phyloP scores from a whole-genome alignment of 345 rosid species.

The Sapria himalayana region DNA sequence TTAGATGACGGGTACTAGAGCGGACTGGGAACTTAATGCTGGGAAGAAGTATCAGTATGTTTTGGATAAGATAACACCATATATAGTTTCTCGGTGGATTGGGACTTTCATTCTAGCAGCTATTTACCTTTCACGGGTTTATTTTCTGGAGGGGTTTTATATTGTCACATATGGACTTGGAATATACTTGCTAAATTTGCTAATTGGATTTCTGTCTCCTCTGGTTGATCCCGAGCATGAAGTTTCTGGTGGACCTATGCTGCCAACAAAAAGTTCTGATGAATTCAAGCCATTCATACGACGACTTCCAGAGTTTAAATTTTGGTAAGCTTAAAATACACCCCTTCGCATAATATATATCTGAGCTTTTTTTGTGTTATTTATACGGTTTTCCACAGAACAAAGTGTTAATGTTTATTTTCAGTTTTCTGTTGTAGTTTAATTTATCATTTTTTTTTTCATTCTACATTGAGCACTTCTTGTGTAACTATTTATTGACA shows the following conservation, averaged over 20 bases:
- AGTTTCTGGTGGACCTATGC: conserved; percentile 46
- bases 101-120: conserved; percentile 35
- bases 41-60: conserved; percentile 73
- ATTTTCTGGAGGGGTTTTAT: conserved; percentile 67
- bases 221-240: conserved; percentile 78
- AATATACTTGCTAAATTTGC: conserved; percentile 66
- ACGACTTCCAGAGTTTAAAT: conserved; percentile 87
- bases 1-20: conserved; percentile 63
- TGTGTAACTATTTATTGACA: no score
- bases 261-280: conserved; percentile 89
- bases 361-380: no score
- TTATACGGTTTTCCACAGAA: no score
- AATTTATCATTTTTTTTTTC: no score
- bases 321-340: no score
- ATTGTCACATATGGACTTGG: conserved; percentile 81
- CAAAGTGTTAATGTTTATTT: no score
- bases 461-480: no score
- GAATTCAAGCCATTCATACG: conserved; percentile 95
- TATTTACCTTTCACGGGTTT: conserved; percentile 49
- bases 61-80: conserved; percentile 83
- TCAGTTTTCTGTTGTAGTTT: no score
- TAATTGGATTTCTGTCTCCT: conserved; percentile 88
- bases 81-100: conserved; percentile 58
- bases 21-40: conserved; percentile 43
- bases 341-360: no score